Percentiles rank a stretch among this genome's conserved stretches.
Conservation (phyloP, 2,329 filamentous ascomycete species). For the Neospermospora avenae region DNA sequence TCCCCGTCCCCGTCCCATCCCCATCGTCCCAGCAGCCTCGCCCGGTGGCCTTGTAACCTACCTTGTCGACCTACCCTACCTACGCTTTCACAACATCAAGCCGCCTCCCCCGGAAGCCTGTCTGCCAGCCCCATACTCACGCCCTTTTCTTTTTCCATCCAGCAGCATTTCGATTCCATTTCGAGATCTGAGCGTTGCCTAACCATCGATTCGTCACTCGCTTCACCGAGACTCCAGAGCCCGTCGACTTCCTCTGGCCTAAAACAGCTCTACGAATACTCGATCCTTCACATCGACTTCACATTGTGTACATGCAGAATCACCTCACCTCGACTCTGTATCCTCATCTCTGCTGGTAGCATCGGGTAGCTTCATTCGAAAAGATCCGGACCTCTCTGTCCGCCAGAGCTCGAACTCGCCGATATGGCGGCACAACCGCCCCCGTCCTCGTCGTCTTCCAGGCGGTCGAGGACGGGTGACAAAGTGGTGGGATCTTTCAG, state of each 20-base stretch:
- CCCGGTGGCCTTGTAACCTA: constrained; percentile 8
- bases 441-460: constrained; percentile 40
- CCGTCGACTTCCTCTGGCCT: constrained; percentile 1
- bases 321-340: constrained; percentile 34
- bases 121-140: constrained; percentile 24
- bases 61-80: constrained; percentile 7
- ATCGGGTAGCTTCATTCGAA: constrained; percentile 11
- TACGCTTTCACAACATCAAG: constrained; percentile 5
- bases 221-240: constrained; percentile 14
- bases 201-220: constrained; percentile 3
- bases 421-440: constrained; percentile 41
- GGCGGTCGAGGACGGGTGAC: constrained; percentile 39
- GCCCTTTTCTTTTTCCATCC: constrained; percentile 14
- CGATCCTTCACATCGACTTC: constrained; percentile 6
- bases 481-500: constrained; percentile 68
- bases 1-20: constrained; percentile 3
- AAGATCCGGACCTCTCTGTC: constrained; percentile 13
- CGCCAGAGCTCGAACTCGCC: constrained; percentile 17
- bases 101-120: constrained; percentile 23
- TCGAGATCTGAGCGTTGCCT: not conserved
- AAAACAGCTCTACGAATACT: constrained; percentile 10
- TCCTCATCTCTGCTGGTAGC: constrained; percentile 37
- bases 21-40: constrained; percentile 15
- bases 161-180: not conserved
- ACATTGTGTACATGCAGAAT: constrained; percentile 37